A percentile compares a stretch with the other conserved stretches of the same genome.
Conservation (phyloP, 768 basidiomycete species). For the Collybiopsis luxurians region DNA sequence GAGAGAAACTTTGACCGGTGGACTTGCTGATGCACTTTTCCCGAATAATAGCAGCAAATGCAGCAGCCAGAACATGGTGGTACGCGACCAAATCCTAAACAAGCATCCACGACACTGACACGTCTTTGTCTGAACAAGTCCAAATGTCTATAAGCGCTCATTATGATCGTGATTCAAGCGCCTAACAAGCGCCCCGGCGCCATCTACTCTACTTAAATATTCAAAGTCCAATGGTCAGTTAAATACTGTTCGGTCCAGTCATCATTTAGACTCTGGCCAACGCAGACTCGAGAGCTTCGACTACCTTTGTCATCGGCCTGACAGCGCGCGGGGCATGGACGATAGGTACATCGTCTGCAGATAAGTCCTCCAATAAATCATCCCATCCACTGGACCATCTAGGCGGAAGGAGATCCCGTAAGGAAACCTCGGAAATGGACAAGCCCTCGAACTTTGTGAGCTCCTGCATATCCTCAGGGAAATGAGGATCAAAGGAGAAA, state of each 20-base stretch:
- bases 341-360: background rate
- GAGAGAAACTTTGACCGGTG: constrained; percentile 58
- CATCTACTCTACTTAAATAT: no score
- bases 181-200: no score
- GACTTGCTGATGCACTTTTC: constrained; percentile 21
- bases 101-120: constrained; percentile 5
- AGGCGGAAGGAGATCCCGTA: background rate
- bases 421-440: no score
- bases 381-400: background rate
- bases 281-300: no score
- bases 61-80: constrained; percentile 11
- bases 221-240: no score
- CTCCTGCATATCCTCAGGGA: no score
- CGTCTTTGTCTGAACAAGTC: background rate
- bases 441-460: no score
- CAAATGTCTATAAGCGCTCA: no score
- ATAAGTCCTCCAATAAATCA: background rate
- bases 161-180: no score
- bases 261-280: no score
- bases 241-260: no score
- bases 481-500: no score
- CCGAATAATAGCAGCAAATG: background rate
- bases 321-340: background rate
- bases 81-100: background rate
- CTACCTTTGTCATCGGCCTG: background rate